These are phyloP conservation scores for Amanita muscaria DNA, from an alignment of 768 basidiomycete genomes.

Conservation along the genomic window DNA sequence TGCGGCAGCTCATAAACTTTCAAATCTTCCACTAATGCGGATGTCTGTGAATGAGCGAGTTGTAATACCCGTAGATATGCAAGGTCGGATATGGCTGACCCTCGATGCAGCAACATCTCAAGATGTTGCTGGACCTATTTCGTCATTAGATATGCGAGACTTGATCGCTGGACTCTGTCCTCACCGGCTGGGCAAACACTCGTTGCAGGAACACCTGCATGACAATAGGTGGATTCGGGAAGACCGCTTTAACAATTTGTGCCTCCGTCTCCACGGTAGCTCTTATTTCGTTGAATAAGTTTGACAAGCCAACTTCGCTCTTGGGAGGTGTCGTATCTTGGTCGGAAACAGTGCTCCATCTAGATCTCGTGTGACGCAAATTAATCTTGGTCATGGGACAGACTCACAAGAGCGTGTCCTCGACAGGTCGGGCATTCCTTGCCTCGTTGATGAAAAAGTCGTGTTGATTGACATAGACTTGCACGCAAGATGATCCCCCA, in stretches of 20 bases:
- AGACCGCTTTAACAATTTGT: slow-evolving; percentile 97
- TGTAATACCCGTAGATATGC: slow-evolving; percentile 88
- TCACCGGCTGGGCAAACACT: slow-evolving; percentile 93
- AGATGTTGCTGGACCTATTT: slow-evolving; percentile 92
- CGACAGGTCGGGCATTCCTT: slow-evolving; percentile 47
- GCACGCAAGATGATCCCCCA: slow-evolving; percentile 92
- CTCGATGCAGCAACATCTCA: slow-evolving; percentile 77
- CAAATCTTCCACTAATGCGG: slow-evolving; percentile 79
- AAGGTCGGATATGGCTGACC: slow-evolving; percentile 70
- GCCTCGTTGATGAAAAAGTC: slow-evolving; percentile 98
- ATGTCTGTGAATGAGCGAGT: slow-evolving; percentile 73
- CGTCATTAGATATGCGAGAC: background rate
- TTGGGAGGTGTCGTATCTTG: slow-evolving; percentile 72
- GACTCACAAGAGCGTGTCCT: slow-evolving; percentile 50
- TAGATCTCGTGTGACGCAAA: slow-evolving; percentile 20
- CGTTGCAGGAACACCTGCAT: slow-evolving; percentile 98
- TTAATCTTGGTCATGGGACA: slow-evolving; percentile 1
- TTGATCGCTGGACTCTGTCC: slow-evolving; percentile 17
- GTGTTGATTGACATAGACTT: slow-evolving; percentile 98
- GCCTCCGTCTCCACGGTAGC: slow-evolving; percentile 90
- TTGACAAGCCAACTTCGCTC: slow-evolving; percentile 67
- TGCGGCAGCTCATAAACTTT: slow-evolving; percentile 84
- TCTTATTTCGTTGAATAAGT: slow-evolving; percentile 81
- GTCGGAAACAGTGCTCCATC: slow-evolving; percentile 78
- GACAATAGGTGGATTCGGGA: slow-evolving; percentile 91